Base-by-base conservation (phyloP, 441 rosid genomes). In the Kokia cookei region DNA sequence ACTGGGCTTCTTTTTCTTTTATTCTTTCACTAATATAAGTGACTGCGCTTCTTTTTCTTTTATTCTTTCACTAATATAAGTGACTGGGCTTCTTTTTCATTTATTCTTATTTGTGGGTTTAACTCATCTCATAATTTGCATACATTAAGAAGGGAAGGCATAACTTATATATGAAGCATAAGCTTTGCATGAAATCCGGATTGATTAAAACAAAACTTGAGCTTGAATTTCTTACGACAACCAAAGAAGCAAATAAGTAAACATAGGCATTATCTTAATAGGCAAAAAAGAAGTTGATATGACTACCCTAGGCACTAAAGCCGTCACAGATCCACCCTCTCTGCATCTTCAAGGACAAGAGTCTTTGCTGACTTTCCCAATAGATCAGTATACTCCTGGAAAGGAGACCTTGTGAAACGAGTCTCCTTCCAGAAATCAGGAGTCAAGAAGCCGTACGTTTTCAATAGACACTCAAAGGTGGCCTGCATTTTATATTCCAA, bases 341-440 rank as follows among this genome's bases (percentile, higher is more conserved):
- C 87, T 2, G 12, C 74, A 1, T 81, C 86, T 0, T 88, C 89
- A 26, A 69, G 71, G 43, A 80, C 68, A n/a, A 79, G 54, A 40
- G 83, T 55, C 68, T 86, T 88, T 0, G 80, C 73, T 24, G 83
- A 76, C 76, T 85, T 84, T 6, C 83, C 87, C 82, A 89, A 72
- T 5, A 83, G 65, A 80, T 87, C 93, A 1, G 88, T 81, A 82
- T 76, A 83, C 80, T 89, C 87, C 76, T 89, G 91, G 87, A 79
- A 83, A 0, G 88, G 93, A 24, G 91, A 89, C 75, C 63, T 86
- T 29, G 81, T 77, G 78, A 84, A 86, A 43, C 82, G 85, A 6
- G 91, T 86, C 71, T 87, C 91, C 78, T 59, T 89, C 93, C 93
- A 89, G 72, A 89, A 87, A 58, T 84, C 93, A 1, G 93, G 93